Percentiles rank a stretch among this genome's conserved stretches.
phyloP scores from a whole-genome alignment of 139 green algal species.

The Chlamydomonas sphaeroides region DNA sequence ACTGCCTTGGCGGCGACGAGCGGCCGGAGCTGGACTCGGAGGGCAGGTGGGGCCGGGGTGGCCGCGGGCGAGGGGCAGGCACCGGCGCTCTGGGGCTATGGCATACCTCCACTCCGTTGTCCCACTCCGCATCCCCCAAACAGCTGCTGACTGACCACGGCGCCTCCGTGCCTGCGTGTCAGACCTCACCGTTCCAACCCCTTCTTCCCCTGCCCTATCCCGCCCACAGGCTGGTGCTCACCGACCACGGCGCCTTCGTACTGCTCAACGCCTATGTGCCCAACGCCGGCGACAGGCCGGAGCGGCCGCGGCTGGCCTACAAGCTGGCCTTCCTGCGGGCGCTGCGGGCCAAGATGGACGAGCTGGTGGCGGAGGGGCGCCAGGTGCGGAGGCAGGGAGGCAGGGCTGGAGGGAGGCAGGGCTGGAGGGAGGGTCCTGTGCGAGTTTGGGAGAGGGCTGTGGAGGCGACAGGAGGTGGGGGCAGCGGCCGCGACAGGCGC shows the following conservation, averaged over 20 bases:
- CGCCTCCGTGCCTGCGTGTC: no score
- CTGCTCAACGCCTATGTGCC: conserved; percentile 87
- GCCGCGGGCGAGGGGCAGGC: no score
- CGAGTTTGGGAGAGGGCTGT: neutral
- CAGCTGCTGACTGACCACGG: no score
- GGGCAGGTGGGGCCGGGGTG: conserved; percentile 54
- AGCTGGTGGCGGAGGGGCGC: conserved; percentile 48
- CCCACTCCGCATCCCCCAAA: no score
- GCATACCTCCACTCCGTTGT: no score
- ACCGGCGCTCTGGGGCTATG: no score
- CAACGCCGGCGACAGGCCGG: conserved; percentile 74
- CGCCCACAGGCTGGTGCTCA: conserved; percentile 53
- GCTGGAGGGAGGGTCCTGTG: no score
- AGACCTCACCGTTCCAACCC: no score
- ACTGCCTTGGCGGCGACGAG: conserved; percentile 57
- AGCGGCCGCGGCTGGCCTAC: conserved; percentile 51
- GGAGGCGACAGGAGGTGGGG: no score
- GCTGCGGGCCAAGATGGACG: conserved; percentile 55
- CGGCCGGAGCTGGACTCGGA: conserved; percentile 60
- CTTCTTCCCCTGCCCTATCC: no score
- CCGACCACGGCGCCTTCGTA: conserved; percentile 76
- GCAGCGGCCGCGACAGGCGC: no score
- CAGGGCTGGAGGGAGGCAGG: neutral
- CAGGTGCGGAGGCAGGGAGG: conserved; percentile 48
- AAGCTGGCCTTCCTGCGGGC: conserved; percentile 76